Evolutionary conservation across 305 asterid species (phyloP).

Genomic region (Salvia sclarea): DNA sequence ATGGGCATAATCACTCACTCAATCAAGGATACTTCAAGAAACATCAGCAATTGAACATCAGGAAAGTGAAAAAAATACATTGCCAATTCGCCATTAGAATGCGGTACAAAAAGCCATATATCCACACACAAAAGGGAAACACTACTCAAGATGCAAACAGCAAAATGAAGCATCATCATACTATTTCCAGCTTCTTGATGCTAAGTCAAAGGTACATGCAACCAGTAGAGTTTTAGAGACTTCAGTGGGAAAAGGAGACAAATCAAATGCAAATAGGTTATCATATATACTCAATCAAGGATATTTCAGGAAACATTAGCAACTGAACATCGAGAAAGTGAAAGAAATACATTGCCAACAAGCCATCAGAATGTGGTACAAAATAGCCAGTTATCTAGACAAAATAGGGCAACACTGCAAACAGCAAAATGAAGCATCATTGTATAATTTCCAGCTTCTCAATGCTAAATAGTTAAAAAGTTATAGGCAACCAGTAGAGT

Average conservation of each 20-base stretch:
- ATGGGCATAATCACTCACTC: no score
- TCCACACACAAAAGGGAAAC: not conserved
- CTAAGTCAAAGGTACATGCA: not conserved
- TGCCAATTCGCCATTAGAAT: not conserved
- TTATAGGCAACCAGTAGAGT: no score
- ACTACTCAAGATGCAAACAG: not conserved
- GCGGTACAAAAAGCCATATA: not conserved
- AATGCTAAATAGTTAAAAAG: no score
- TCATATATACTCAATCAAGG: slow-evolving; percentile 42
- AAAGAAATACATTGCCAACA: not conserved
- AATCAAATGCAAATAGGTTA: slow-evolving; percentile 12
- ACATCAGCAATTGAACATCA: not conserved
- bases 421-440: not conserved
- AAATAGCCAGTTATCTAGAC: not conserved
- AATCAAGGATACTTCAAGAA: no score
- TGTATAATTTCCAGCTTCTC: not conserved
- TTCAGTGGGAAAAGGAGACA: not conserved
- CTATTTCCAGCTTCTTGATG: not conserved
- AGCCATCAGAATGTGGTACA: not conserved
- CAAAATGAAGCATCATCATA: not conserved
- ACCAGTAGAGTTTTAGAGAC: not conserved
- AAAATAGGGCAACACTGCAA: not conserved
- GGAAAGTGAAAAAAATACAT: not conserved
- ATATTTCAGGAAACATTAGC: no score
- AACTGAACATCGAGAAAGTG: not conserved